Conservation (phyloP, 257 asterid species). For the Nicotiana tabacum region DNA sequence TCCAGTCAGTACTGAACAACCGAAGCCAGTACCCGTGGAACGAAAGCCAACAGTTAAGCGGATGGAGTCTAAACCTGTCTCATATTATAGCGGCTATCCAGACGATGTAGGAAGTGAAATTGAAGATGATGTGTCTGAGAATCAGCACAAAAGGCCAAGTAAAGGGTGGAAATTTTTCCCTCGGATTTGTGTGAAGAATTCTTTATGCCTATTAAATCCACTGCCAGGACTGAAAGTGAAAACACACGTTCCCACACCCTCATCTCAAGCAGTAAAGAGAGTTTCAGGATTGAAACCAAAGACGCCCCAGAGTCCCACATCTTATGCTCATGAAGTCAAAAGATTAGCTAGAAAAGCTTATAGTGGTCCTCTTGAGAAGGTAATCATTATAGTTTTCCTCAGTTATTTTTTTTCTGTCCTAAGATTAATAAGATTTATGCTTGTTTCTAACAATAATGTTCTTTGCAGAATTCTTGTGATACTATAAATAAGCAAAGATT, state of each 20-base stretch:
- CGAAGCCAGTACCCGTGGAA: constrained; percentile 47
- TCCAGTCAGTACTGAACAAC: constrained; percentile 30
- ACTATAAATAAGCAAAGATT: constrained; percentile 51
- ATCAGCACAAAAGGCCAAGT: constrained; percentile 49
- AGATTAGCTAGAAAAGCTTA: constrained; percentile 64
- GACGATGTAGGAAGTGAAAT: constrained; percentile 55
- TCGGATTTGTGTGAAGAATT: constrained; percentile 68
- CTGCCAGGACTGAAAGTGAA: constrained; percentile 53
- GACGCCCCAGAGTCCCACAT: constrained; percentile 14
- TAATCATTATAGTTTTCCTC: constrained; percentile 10
- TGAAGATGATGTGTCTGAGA: constrained; percentile 29
- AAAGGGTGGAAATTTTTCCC: constrained; percentile 81
- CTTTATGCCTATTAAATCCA: constrained; percentile 67
- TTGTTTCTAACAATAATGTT: constrained; percentile 1
- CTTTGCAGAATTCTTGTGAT: constrained; percentile 50
- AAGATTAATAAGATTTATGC: neutral
- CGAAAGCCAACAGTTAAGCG: constrained; percentile 47
- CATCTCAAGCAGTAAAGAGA: constrained; percentile 4
- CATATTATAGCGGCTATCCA: constrained; percentile 26
- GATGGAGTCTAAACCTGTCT: constrained; percentile 27
- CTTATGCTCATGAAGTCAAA: constrained; percentile 38
- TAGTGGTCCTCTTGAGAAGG: constrained; percentile 95
- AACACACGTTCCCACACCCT: constrained; percentile 35
- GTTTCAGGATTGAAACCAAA: constrained; percentile 10
- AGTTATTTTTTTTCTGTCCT: neutral